phyloP scores from a whole-genome alignment of 2,329 filamentous ascomycete species.

The Pseudovirgaria hyperparasitica region DNA sequence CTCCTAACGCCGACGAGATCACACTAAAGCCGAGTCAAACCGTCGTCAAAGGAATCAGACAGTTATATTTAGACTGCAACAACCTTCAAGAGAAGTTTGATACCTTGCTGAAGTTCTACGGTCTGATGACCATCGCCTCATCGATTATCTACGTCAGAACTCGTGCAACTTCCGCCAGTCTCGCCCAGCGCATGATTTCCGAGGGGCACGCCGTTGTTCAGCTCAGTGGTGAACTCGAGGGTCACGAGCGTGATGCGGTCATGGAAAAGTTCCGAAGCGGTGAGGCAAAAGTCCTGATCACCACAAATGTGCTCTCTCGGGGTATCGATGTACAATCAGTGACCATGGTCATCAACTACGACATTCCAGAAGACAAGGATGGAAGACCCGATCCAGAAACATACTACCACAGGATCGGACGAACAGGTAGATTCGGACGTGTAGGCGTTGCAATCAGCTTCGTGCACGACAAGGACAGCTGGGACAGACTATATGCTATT shows the following conservation, averaged over 20 bases:
- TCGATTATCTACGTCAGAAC: slow-evolving; percentile 97
- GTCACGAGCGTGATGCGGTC: slow-evolving; percentile 66
- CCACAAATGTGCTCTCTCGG: slow-evolving; percentile 90
- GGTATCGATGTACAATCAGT: slow-evolving; percentile 89
- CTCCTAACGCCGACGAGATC: slow-evolving; percentile 74
- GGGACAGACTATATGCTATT: slow-evolving; percentile 66
- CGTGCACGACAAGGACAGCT: slow-evolving; percentile 76
- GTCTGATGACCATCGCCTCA: slow-evolving; percentile 88
- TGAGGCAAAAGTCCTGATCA: slow-evolving; percentile 88
- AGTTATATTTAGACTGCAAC: slow-evolving; percentile 92
- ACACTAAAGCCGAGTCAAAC: slow-evolving; percentile 82
- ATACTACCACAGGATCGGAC: slow-evolving; percentile 94
- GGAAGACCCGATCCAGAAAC: slow-evolving; percentile 79
- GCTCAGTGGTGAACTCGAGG: slow-evolving; percentile 79
- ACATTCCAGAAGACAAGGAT: slow-evolving; percentile 43
- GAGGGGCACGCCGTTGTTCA: slow-evolving; percentile 90
- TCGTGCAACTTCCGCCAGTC: slow-evolving; percentile 71
- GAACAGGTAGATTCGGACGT: slow-evolving; percentile 91
- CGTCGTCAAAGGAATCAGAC: slow-evolving; percentile 92
- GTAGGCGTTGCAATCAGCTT: slow-evolving; percentile 95
- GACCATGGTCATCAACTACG: slow-evolving; percentile 97
- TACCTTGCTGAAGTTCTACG: slow-evolving; percentile 83
- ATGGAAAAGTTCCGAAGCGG: slow-evolving; percentile 79
- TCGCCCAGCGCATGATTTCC: slow-evolving; percentile 70
- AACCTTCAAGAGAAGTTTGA: slow-evolving; percentile 74